A percentile compares a stretch with the other conserved stretches of the same genome.
These are phyloP conservation scores for Leptoxyphium fumago DNA, from an alignment of 2,329 filamentous ascomycete species.

Conservation along the genomic window DNA sequence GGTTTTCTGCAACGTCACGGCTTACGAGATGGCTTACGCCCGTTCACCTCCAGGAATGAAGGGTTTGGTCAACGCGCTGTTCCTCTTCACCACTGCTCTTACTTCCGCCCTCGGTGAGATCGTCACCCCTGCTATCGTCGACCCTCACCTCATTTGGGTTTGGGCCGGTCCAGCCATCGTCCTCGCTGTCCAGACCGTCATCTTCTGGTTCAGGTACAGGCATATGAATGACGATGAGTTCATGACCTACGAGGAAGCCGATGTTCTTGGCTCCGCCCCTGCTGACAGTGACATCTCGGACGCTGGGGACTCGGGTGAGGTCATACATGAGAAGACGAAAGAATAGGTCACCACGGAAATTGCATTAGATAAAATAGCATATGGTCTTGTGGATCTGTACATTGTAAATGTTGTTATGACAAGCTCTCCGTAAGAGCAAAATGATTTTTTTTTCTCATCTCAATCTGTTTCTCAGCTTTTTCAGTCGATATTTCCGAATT, in stretches of 20 bases:
- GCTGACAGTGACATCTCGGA: background rate
- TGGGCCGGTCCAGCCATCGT: constrained; percentile 36
- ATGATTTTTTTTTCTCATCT: no score
- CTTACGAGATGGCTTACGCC: constrained; percentile 31
- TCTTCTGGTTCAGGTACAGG: constrained; percentile 35
- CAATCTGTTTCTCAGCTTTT: no score
- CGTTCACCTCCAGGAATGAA: constrained; percentile 29
- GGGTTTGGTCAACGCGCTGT: constrained; percentile 26
- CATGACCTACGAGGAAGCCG: constrained; percentile 14
- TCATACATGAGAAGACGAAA: background rate
- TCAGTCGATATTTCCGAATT: no score
- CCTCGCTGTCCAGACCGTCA: constrained; percentile 30
- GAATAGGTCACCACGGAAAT: background rate
- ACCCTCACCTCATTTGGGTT: constrained; percentile 35
- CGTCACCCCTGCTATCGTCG: constrained; percentile 28
- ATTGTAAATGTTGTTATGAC: no score
- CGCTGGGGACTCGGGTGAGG: background rate
- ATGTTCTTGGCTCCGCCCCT: background rate
- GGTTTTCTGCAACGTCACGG: constrained; percentile 26
- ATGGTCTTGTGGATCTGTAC: no score
- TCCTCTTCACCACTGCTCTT: constrained; percentile 27
- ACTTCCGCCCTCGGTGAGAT: constrained; percentile 27
- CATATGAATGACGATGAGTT: constrained; percentile 36
- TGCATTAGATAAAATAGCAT: background rate
- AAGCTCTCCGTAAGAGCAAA: no score